A percentile compares a stretch with the other conserved stretches of the same genome.
phyloP scores from a whole-genome alignment of 495 filamentous ascomycete species.

The Pyrenopolyporus hunteri region DNA sequence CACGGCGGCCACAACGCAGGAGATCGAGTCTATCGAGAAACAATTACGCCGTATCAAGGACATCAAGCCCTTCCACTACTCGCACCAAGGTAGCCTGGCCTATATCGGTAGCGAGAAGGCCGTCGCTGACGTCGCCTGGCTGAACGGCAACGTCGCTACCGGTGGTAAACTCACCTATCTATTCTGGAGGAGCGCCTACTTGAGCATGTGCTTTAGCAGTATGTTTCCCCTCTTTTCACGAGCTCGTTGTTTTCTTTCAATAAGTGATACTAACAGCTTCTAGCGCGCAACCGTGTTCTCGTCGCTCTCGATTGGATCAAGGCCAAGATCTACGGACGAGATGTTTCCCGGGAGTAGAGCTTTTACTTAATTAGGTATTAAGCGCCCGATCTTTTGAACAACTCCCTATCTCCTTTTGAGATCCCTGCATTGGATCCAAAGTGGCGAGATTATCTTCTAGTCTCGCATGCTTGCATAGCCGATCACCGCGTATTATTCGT shows the following conservation, averaged over 20 bases:
- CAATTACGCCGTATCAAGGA: slow-evolving; percentile 87
- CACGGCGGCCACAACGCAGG: slow-evolving; percentile 68
- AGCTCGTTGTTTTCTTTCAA: slow-evolving; percentile 3
- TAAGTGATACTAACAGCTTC: slow-evolving; percentile 26
- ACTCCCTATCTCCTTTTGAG: not conserved
- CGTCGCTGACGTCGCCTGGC: slow-evolving; percentile 96
- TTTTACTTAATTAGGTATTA: not conserved
- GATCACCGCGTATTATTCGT: slow-evolving; percentile 20
- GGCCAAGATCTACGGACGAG: slow-evolving; percentile 91
- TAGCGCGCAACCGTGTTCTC: slow-evolving; percentile 88
- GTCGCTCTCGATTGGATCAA: slow-evolving; percentile 96
- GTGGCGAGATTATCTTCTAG: not conserved
- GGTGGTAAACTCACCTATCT: slow-evolving; percentile 83
- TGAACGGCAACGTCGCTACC: slow-evolving; percentile 91
- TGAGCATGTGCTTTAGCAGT: slow-evolving; percentile 99
- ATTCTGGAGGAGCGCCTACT: slow-evolving; percentile 96
- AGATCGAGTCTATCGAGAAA: slow-evolving; percentile 86
- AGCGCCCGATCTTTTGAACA: slow-evolving; percentile 10
- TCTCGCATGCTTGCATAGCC: not conserved
- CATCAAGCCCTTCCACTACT: slow-evolving; percentile 96
- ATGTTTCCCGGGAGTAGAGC: slow-evolving; percentile 88
- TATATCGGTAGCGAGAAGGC: slow-evolving; percentile 99
- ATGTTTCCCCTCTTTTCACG: slow-evolving; percentile 51
- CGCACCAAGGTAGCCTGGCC: slow-evolving; percentile 92
- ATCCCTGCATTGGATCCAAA: not conserved